Conservation (phyloP, 306 rosid genomes). For the Cicer judaicum region DNA sequence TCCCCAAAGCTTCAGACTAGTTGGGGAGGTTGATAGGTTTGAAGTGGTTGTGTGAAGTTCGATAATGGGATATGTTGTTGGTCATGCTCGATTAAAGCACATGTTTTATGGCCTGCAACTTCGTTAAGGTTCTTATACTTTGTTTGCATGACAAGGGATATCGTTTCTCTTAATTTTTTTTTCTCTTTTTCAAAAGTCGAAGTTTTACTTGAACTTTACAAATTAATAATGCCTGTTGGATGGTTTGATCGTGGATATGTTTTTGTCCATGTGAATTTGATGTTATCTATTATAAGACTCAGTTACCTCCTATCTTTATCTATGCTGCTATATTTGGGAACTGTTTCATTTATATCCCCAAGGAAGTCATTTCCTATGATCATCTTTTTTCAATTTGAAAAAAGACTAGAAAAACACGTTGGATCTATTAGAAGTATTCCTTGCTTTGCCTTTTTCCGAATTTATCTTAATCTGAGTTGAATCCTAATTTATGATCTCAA, state of each 20-base stretch:
- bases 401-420: too few species aligned
- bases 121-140: slow-evolving; percentile 17
- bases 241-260: slow-evolving; percentile 20
- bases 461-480: too few species aligned
- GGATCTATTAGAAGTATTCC: too few species aligned
- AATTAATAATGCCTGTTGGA: slow-evolving; percentile 40
- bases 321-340: background rate
- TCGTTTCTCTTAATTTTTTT: slow-evolving; percentile 18
- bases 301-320: background rate
- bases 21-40: slow-evolving; percentile 51
- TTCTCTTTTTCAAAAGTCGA: slow-evolving; percentile 5
- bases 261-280: background rate
- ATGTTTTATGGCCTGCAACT: slow-evolving; percentile 42
- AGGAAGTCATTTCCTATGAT: too few species aligned
- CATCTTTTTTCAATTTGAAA: too few species aligned
- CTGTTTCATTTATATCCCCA: too few species aligned
- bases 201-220: slow-evolving; percentile 32
- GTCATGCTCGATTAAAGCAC: slow-evolving; percentile 41
- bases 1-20: slow-evolving; percentile 49
- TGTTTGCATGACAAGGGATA: slow-evolving; percentile 36
- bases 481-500: too few species aligned
- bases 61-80: slow-evolving; percentile 48
- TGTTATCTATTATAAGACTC: slow-evolving; percentile 5
- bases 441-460: too few species aligned
- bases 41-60: slow-evolving; percentile 54